Conservation (phyloP, 768 basidiomycete species). For the Lactarius psammicola region DNA sequence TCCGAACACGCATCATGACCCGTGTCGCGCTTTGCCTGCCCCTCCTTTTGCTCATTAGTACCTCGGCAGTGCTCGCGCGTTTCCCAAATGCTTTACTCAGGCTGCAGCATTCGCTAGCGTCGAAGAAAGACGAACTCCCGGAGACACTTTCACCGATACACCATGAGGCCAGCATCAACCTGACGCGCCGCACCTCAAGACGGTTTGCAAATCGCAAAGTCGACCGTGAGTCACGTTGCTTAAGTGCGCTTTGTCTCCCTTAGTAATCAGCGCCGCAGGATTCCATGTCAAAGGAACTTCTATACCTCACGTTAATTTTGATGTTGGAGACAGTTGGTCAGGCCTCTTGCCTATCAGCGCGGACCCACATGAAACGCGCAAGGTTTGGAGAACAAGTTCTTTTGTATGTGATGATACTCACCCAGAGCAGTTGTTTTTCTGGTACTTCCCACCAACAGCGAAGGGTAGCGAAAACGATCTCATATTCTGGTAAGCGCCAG, state of each 20-base stretch:
- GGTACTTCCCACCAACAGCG: conserved; percentile 25
- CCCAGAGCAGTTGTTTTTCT: conserved; percentile 24
- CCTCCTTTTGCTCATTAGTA: conserved; percentile 5
- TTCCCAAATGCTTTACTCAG: not conserved
- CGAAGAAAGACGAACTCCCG: not conserved
- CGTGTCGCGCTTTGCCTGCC: not conserved
- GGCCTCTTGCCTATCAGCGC: conserved; percentile 28
- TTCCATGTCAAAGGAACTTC: conserved; percentile 22
- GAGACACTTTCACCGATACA: not conserved
- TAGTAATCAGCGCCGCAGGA: not conserved
- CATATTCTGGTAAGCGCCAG: conserved; percentile 25
- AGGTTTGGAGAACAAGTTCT: conserved; percentile 14
- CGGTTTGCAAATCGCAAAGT: conserved; percentile 15
- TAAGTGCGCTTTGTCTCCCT: not conserved
- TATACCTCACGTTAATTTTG: conserved; percentile 27
- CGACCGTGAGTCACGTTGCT: conserved; percentile 7
- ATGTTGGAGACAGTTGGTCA: conserved; percentile 27
- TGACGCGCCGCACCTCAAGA: not conserved
- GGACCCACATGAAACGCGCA: conserved; percentile 21
- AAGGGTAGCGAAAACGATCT: conserved; percentile 26
- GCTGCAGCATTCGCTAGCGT: not conserved
- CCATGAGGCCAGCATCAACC: not conserved
- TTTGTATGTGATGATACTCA: not conserved
- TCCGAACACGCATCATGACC: not conserved
- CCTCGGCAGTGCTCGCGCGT: not conserved